Evolutionary conservation across 805 yeast species (phyloP), one percentile per base, ranked within the genome.

Genomic region (Candida ulmi): DNA sequence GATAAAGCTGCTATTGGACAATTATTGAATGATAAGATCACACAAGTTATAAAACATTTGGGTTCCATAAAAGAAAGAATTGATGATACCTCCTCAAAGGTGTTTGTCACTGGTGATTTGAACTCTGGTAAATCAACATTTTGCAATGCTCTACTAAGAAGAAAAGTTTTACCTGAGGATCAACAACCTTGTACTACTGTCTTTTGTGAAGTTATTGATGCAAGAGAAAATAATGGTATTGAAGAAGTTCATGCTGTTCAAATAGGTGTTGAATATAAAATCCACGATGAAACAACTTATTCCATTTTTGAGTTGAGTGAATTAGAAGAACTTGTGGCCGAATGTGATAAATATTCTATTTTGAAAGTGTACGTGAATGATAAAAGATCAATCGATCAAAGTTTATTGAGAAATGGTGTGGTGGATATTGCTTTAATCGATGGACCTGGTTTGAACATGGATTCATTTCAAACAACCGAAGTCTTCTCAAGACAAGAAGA

Each of bases 171-270:
- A 35, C 99, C 99, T 0, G 95, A 85, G 54, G 99, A 93, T 61
- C 99, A 93, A 55, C 95, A 93, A 57, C 99, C 99, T 2, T 88
- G 97, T 54, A 93, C 99, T 0, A 81, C 86, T 45, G 96, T 93
- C 0, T 95, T 95, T 54, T 90, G 96, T 58, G 99, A 95, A 62
- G 91, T 95, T 8, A 68, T 86, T 23, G 96, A 93, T 59, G 87
- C 88, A 11, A 66, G 78, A 17, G 85, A 80, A 33, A 91, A 91
- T 55, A 65, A 71, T 30, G 77, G 82, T 15, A 53, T 78, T 13
- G 97, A 95, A 62, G 95, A 90, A 59, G 97, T 91, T 1, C 99
- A 93, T 62, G 98, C 99, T 0, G 79, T 93, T 17, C 76, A 78
- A 4, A 71, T 76, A 21, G 80, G 78, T 0, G 47, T 58, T 1